Base-by-base conservation (phyloP, 73 alveolate genomes). In the Diophrys sp. region DNA sequence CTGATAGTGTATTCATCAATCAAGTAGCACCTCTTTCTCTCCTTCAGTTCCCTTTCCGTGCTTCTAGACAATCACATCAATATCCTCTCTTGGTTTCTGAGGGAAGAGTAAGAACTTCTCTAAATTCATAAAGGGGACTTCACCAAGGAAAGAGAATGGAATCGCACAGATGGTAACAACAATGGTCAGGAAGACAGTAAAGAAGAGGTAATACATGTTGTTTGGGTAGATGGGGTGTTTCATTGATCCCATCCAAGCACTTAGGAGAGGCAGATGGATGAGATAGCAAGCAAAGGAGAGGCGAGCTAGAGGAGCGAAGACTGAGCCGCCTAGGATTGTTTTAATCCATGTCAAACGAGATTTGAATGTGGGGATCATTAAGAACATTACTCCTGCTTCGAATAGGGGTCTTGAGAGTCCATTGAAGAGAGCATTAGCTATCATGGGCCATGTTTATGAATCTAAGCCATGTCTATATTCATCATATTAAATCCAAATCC, bases 41-140 rank as follows among this genome's bases (percentile, higher is more conserved):
- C n/a, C n/a, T n/a, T n/a, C n/a, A n/a, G n/a, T n/a, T n/a, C n/a
- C n/a, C n/a, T n/a, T n/a, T n/a, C n/a, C n/a, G n/a, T n/a, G n/a
- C n/a, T n/a, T n/a, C n/a, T n/a, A n/a, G n/a, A n/a, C n/a, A n/a
- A n/a, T n/a, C n/a, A n/a, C n/a, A n/a, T n/a, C n/a, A n/a, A n/a
- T n/a, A n/a, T n/a, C n/a, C n/a, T n/a, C n/a, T n/a, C n/a, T n/a
- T 62, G 72, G 72, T 25, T 62, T 62, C n/a, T 8, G 26, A 2
- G 53, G 56, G 56, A 69, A 69, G 1, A 74, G 74, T 25, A 74
- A 55, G 32, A 1, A 27, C 29, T 81, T 81, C 73, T 81, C 89
- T 23, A 81, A 57, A 54, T 81, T 73, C 89, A 81, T 81, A 54
- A 79, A 81, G 25, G 89, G 89, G 2, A 80, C 88, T 79, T 80